Percentiles rank a stretch among this genome's conserved stretches.
Conservation (phyloP, 1,139 yeast species). For the Neolecta irregularis region DNA sequence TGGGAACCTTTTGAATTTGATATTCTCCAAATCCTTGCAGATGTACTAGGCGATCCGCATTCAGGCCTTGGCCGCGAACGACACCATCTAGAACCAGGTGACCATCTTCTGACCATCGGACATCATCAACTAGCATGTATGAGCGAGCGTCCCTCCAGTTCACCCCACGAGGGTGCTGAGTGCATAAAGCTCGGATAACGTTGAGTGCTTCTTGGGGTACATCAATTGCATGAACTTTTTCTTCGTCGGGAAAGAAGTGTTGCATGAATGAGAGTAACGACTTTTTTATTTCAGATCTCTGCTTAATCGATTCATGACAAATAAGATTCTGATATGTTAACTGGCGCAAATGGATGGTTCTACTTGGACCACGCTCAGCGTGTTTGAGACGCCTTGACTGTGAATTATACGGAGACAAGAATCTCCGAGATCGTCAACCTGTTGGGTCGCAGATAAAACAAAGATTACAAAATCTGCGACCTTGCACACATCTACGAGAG, state of each 20-base stretch:
- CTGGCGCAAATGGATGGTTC: too few species aligned
- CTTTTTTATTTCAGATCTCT: constrained; percentile 61
- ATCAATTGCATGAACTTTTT: constrained; percentile 52
- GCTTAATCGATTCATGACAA: constrained; percentile 37
- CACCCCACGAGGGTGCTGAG: constrained; percentile 69
- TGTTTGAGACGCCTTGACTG: constrained; percentile 82
- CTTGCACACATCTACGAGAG: constrained; percentile 73
- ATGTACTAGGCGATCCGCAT: constrained; percentile 62
- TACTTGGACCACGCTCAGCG: constrained; percentile 52
- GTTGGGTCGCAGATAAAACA: constrained; percentile 70
- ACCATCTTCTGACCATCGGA: constrained; percentile 32
- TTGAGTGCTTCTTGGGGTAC: constrained; percentile 50
- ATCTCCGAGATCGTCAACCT: constrained; percentile 77
- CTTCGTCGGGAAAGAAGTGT: constrained; percentile 75
- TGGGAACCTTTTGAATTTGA: constrained; percentile 44
- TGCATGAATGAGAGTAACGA: constrained; percentile 65
- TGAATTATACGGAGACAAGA: constrained; percentile 74
- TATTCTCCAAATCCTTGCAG: constrained; percentile 85
- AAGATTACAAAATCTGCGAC: constrained; percentile 78
- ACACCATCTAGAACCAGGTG: constrained; percentile 59
- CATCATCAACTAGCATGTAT: constrained; percentile 60
- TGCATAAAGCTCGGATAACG: constrained; percentile 62
- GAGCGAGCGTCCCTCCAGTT: constrained; percentile 89
- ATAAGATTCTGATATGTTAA: background rate
- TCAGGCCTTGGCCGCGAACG: constrained; percentile 74